These are phyloP conservation scores for Albifimbria verrucaria DNA, from an alignment of 2,329 filamentous ascomycete species.

Conservation along the genomic window DNA sequence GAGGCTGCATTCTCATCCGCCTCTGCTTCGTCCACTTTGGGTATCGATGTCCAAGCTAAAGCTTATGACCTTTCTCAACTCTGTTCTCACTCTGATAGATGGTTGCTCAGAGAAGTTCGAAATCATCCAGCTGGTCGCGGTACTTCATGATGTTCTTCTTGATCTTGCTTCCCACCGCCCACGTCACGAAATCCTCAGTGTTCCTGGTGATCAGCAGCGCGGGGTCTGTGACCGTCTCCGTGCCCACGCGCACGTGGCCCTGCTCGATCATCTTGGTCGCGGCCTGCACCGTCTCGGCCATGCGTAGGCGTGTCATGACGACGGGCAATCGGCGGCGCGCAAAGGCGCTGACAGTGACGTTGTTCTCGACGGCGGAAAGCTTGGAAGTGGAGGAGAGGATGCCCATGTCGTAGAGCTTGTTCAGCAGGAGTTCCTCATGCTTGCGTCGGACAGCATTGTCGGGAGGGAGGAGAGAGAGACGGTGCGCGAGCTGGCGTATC, in stretches of 20 bases:
- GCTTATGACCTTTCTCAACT: too few relatives aligned
- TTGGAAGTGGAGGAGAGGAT: constrained; percentile 73
- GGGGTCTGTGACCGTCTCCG: constrained; percentile 84
- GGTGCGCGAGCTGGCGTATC: constrained; percentile 86
- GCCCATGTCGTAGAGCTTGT: constrained; percentile 93
- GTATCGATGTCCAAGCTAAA: too few relatives aligned
- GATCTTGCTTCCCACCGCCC: constrained; percentile 95
- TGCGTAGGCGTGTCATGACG: constrained; percentile 83
- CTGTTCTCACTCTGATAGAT: constrained; percentile 1
- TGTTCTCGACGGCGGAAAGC: constrained; percentile 80
- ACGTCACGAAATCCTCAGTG: constrained; percentile 95
- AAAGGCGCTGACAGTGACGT: constrained; percentile 85
- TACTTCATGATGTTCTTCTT: constrained; percentile 96
- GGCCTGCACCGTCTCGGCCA: constrained; percentile 87
- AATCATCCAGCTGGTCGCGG: constrained; percentile 91
- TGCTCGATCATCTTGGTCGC: constrained; percentile 89
- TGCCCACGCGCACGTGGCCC: constrained; percentile 87
- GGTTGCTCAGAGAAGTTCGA: constrained; percentile 77
- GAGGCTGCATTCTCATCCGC: too few relatives aligned
- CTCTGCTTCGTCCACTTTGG: too few relatives aligned
- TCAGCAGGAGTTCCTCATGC: constrained; percentile 81
- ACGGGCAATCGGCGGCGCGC: constrained; percentile 81
- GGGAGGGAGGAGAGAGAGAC: constrained; percentile 77
- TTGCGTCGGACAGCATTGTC: constrained; percentile 75
- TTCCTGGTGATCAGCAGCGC: constrained; percentile 84